phyloP scores from a whole-genome alignment of 768 basidiomycete genomes.

The Podaxis sp. region DNA sequence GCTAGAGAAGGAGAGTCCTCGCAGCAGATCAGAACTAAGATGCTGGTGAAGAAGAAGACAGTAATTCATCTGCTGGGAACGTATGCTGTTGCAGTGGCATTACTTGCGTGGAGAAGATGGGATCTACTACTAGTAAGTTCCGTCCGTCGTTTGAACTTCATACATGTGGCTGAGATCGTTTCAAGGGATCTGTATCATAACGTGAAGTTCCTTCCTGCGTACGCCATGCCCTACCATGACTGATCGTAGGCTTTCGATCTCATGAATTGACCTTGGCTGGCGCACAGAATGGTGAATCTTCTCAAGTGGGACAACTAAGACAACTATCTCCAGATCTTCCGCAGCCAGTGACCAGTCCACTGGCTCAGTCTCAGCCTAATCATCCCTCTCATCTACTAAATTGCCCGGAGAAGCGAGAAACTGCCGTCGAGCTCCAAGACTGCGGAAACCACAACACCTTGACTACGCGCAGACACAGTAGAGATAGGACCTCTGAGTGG shows the following conservation, averaged over 20 bases:
- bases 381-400: neutral
- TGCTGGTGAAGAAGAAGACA: slow-evolving; percentile 64
- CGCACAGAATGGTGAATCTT: neutral
- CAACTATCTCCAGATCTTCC: slow-evolving; percentile 22
- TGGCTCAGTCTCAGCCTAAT: neutral
- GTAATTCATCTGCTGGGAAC: slow-evolving; percentile 65
- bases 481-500: slow-evolving; percentile 25
- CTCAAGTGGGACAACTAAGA: neutral
- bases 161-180: neutral
- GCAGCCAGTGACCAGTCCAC: slow-evolving; percentile 10
- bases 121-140: slow-evolving; percentile 38
- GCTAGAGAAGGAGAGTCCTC: slow-evolving; percentile 14
- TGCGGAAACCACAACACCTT: neutral
- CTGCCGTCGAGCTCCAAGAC: neutral
- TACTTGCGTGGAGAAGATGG: slow-evolving; percentile 60
- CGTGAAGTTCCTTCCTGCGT: slow-evolving; percentile 69
- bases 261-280: neutral
- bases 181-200: slow-evolving; percentile 59
- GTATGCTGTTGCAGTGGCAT: slow-evolving; percentile 58
- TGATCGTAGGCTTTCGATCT: neutral
- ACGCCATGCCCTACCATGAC: slow-evolving; percentile 39
- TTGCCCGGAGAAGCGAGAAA: neutral
- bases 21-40: slow-evolving; percentile 36
- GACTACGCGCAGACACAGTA: neutral
- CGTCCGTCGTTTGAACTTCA: neutral